phyloP scores from a whole-genome alignment of 106 monocot genomes.

The Iris macrosiphon region DNA sequence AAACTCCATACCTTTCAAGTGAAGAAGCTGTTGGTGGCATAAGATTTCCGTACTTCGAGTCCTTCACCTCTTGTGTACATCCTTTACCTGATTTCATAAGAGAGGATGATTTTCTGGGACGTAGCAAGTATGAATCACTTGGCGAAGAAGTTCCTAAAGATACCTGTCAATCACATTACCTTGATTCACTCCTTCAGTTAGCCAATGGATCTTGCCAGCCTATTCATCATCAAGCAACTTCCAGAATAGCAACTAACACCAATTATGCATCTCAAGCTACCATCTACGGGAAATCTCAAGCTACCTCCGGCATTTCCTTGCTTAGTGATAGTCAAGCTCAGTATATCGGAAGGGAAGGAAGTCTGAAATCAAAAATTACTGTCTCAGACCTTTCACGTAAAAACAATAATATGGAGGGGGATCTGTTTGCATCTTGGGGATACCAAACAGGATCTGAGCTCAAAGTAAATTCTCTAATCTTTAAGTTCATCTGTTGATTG shows the following conservation, averaged over 20 bases:
- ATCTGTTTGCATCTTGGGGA: background rate
- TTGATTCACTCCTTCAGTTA: background rate
- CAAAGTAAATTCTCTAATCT: background rate
- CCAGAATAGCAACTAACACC: background rate
- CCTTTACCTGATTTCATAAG: background rate
- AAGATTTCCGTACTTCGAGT: background rate
- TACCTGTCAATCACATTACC: background rate
- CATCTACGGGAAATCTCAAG: constrained; percentile 6
- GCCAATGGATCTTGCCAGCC: background rate
- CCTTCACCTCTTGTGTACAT: background rate
- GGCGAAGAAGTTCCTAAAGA: background rate
- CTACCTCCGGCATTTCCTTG: background rate
- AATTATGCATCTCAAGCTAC: too few species aligned
- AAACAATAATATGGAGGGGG: background rate
- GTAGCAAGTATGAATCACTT: background rate
- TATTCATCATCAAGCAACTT: constrained; percentile 1
- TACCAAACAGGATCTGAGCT: background rate
- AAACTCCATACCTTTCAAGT: background rate
- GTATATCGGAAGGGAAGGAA: background rate
- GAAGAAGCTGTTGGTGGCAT: background rate
- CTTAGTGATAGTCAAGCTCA: background rate
- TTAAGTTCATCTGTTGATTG: background rate
- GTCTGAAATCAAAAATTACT: background rate
- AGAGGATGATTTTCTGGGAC: background rate
- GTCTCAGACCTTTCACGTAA: background rate